Base-by-base conservation (phyloP, 257 asterid species). In the Solanum etuberosum region DNA sequence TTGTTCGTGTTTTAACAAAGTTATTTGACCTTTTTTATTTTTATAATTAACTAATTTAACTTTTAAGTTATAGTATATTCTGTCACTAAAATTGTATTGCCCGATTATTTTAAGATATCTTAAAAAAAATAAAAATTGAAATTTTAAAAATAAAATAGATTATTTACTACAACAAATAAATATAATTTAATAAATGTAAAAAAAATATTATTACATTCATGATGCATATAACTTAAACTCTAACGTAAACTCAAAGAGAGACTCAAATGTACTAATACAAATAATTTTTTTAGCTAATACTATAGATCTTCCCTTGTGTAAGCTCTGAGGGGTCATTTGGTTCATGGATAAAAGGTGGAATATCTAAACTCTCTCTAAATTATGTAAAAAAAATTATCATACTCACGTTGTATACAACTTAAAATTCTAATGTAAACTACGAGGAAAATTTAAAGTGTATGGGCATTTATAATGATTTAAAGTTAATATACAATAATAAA, bases 341-440 rank as follows among this genome's bases (percentile, higher is more conserved):
- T 51, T 16, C 3, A 20, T 16, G 61, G 9, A 51, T 51, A 51
- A 42, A 42, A 51, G 61, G 9, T 51, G 61, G 23, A 51, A 51
- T 51, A 16, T 51, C 23, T 16, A 51, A 48, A 48, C 21, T 15
- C 21, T 48, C 57, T 48, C 57, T 14, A 48, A 46, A 43, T 9
- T 38, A 38, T 38, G 11, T 38, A 38, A 38, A 2, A 0, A 0
- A 0, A 2, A 0, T n/a, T 4, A 61, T 61, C 5, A 23, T 3
- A 25, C 9, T 65, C 9, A 5, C 2, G 32, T 2, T 25, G 20
- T 65, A 25, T 25, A 65, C 6, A 65, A 65, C 3, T 2, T 12
- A 11, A 25, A 25, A 65, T 13, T 11, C 35, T 5, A 25, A 65
- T 4, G 1, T 25, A 15, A 27, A 63, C 32, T 65, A 7, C 1